Conservation (phyloP, 306 rosid species). For the Canavalia ensiformis region DNA sequence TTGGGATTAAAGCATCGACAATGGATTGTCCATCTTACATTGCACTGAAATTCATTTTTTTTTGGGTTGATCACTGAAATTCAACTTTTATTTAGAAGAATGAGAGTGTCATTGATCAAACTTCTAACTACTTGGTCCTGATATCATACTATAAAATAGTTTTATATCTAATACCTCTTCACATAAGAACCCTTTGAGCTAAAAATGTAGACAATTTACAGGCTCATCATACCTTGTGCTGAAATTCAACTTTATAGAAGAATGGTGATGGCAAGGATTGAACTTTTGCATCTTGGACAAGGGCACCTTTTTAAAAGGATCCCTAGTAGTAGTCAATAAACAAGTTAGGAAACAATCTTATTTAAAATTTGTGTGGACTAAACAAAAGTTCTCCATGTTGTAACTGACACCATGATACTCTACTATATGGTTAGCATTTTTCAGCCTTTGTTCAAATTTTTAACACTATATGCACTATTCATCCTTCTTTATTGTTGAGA, state of each 20-base stretch:
- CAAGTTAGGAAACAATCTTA: constrained; percentile 24
- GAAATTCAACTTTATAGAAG: neutral
- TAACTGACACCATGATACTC: constrained; percentile 23
- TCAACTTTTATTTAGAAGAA: neutral
- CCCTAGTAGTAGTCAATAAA: neutral
- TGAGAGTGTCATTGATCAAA: neutral
- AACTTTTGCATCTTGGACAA: neutral
- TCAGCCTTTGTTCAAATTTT: constrained; percentile 30
- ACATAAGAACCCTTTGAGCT: neutral
- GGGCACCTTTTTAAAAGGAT: neutral
- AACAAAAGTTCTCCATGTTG: constrained; percentile 8
- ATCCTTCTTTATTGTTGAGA: constrained; percentile 34
- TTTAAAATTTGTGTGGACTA: constrained; percentile 1
- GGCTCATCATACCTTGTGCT: neutral
- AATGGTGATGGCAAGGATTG: neutral
- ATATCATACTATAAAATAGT: neutral
- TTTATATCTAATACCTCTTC: neutral
- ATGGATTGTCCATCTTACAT: constrained; percentile 5
- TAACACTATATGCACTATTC: constrained; percentile 11
- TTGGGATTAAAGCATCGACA: neutral
- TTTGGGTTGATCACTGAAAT: neutral
- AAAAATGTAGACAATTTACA: neutral
- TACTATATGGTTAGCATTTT: constrained; percentile 5
- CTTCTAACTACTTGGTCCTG: neutral
- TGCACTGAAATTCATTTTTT: too few relatives aligned